Evolutionary conservation across 2,329 filamentous ascomycete species (phyloP).

Genomic region (Aspergillus arachidicola): DNA sequence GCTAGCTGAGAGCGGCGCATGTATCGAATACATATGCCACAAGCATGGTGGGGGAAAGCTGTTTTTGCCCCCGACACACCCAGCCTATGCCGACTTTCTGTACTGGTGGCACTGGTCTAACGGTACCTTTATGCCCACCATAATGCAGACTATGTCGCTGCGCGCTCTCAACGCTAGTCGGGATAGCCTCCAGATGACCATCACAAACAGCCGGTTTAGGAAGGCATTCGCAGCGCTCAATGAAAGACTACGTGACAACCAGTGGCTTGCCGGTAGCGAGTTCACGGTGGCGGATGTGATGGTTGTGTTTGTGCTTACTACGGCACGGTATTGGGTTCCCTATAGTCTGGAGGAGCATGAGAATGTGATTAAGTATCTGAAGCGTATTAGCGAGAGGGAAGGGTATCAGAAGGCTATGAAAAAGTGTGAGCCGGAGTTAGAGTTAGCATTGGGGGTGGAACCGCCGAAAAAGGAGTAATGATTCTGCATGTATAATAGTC

Average conservation of each 20-base stretch:
- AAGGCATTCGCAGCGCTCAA: slow-evolving; percentile 52
- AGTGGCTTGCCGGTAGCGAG: slow-evolving; percentile 62
- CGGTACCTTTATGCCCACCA: slow-evolving; percentile 45
- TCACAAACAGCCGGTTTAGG: slow-evolving; percentile 38
- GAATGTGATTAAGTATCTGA: slow-evolving; percentile 51
- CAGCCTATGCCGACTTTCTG: slow-evolving; percentile 61
- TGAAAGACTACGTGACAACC: slow-evolving; percentile 48
- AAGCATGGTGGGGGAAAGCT: slow-evolving; percentile 56
- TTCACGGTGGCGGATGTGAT: slow-evolving; percentile 70
- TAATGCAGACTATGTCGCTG: slow-evolving; percentile 44
- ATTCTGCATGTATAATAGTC: too few species aligned
- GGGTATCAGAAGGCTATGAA: slow-evolving; percentile 53
- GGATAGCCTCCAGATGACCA: slow-evolving; percentile 33
- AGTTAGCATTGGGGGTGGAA: slow-evolving; percentile 29
- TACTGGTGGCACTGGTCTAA: slow-evolving; percentile 67
- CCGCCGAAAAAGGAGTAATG: slow-evolving; percentile 11
- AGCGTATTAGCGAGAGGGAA: slow-evolving; percentile 47
- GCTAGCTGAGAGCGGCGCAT: slow-evolving; percentile 63
- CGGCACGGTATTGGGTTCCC: slow-evolving; percentile 58
- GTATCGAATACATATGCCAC: slow-evolving; percentile 63
- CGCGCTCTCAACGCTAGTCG: slow-evolving; percentile 19
- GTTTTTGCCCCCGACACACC: slow-evolving; percentile 47
- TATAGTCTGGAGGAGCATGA: slow-evolving; percentile 46
- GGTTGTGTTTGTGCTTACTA: slow-evolving; percentile 63
- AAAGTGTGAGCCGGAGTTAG: slow-evolving; percentile 54